Percentiles rank a stretch among this genome's conserved stretches.
These are phyloP conservation scores for Pichia sp. DNA, from an alignment of 1,139 yeast genomes.

Conservation along the genomic window DNA sequence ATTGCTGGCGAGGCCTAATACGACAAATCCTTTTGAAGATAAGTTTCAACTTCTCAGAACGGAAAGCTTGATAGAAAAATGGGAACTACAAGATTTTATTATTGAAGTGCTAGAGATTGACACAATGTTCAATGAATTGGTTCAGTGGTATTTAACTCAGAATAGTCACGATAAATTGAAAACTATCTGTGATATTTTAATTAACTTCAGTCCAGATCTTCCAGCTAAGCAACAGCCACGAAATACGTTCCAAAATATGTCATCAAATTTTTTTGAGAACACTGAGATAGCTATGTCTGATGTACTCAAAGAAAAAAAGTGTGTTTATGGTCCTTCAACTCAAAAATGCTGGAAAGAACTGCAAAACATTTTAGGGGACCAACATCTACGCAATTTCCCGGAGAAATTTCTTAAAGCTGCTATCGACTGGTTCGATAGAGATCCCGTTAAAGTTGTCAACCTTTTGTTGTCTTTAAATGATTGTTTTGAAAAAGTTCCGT, in stretches of 20 bases:
- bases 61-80: conserved; percentile 1
- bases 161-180: conserved; percentile 23
- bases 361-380: too few species aligned
- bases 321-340: too few species aligned
- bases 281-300: conserved; percentile 31
- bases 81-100: conserved; percentile 12
- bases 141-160: conserved; percentile 13
- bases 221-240: conserved; percentile 1
- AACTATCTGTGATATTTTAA: conserved; percentile 31
- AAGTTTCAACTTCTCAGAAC: conserved; percentile 1
- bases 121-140: conserved; percentile 4
- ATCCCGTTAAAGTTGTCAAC: conserved; percentile 20
- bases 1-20: neutral
- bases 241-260: neutral
- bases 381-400: too few species aligned
- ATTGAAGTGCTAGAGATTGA: conserved; percentile 12
- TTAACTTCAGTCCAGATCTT: conserved; percentile 12
- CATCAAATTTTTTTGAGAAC: conserved; percentile 23
- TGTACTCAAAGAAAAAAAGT: too few species aligned
- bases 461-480: conserved; percentile 12
- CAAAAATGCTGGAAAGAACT: too few species aligned
- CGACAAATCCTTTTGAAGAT: neutral
- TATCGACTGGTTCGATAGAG: conserved; percentile 36
- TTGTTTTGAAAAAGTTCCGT: conserved; percentile 1
- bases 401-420: too few species aligned